A percentile compares a stretch with the other conserved stretches of the same genome.
Conservation (phyloP, 2,329 filamentous ascomycete species). For the Botrytis porri region DNA sequence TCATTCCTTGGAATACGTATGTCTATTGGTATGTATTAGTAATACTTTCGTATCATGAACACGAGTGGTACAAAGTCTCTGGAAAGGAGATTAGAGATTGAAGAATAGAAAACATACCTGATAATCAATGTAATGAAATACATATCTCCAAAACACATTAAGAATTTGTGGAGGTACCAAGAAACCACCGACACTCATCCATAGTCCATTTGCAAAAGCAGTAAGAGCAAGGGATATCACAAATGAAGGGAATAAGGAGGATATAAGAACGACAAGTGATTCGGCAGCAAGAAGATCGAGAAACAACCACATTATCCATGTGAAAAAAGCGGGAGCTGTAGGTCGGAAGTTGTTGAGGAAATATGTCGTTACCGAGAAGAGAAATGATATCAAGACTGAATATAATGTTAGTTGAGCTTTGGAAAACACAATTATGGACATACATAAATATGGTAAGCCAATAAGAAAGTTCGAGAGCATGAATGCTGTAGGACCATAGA, state of each 20-base stretch:
- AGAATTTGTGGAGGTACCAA: constrained; percentile 69
- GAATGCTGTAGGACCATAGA: constrained; percentile 73
- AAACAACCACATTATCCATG: constrained; percentile 80
- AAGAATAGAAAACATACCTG: constrained; percentile 46
- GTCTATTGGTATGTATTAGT: constrained; percentile 38
- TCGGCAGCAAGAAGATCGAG: constrained; percentile 80
- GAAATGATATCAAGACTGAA: constrained; percentile 64
- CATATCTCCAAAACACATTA: constrained; percentile 83
- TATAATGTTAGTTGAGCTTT: constrained; percentile 20
- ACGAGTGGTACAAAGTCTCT: not conserved
- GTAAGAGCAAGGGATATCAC: constrained; percentile 75
- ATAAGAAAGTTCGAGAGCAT: constrained; percentile 78
- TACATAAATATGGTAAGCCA: constrained; percentile 73
- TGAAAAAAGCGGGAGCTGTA: constrained; percentile 65
- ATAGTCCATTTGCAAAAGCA: constrained; percentile 83
- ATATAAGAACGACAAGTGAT: constrained; percentile 74
- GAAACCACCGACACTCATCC: constrained; percentile 86
- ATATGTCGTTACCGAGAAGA: constrained; percentile 75
- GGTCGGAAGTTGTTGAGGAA: constrained; percentile 76
- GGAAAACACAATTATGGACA: constrained; percentile 23
- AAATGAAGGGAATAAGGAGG: constrained; percentile 72
- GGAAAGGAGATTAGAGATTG: too few relatives aligned
- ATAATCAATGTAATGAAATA: constrained; percentile 87
- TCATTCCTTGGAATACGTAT: constrained; percentile 90
- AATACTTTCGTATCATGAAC: not conserved